These are phyloP conservation scores for Thielaviopsis populi DNA, from an alignment of 2,329 filamentous ascomycete genomes.

Conservation along the genomic window DNA sequence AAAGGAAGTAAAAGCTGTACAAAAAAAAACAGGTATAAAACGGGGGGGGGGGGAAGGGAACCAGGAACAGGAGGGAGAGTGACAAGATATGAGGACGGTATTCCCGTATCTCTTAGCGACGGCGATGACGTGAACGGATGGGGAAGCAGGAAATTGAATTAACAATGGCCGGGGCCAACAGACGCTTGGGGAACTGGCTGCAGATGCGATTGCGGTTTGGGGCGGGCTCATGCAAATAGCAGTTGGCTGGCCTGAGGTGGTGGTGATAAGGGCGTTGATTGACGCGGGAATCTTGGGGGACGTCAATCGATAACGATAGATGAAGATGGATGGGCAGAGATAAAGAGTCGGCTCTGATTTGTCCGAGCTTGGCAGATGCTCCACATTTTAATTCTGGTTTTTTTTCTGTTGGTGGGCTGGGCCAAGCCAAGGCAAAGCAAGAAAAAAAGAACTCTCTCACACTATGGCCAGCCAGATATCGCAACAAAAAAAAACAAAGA, in stretches of 20 bases:
- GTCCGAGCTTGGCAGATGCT: neutral
- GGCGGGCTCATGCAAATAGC: neutral
- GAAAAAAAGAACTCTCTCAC: neutral
- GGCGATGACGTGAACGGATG: neutral
- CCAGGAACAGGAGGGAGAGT: neutral
- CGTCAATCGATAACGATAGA: slow-evolving; percentile 11
- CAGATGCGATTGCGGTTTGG: neutral
- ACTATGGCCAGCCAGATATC: neutral
- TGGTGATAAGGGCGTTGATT: slow-evolving; percentile 3
- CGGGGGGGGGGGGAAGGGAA: too few relatives aligned
- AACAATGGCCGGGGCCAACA: neutral
- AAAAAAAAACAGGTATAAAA: neutral
- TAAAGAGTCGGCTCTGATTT: slow-evolving; percentile 2
- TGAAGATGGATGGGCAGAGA: neutral
- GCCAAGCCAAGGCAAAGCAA: neutral
- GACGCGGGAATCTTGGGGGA: neutral
- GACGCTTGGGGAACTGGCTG: neutral
- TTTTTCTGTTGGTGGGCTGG: neutral
- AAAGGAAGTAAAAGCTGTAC: slow-evolving; percentile 22
- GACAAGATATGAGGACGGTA: neutral
- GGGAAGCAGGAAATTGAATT: neutral
- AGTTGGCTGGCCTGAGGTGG: neutral
- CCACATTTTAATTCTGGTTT: slow-evolving; percentile 8
- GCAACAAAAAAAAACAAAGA: neutral
- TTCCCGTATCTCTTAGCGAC: neutral